Percentiles rank a stretch among this genome's conserved stretches.
Evolutionary conservation across 2,329 filamentous ascomycete genomes (phyloP).

Genomic region (Cladophialophora psammophila): DNA sequence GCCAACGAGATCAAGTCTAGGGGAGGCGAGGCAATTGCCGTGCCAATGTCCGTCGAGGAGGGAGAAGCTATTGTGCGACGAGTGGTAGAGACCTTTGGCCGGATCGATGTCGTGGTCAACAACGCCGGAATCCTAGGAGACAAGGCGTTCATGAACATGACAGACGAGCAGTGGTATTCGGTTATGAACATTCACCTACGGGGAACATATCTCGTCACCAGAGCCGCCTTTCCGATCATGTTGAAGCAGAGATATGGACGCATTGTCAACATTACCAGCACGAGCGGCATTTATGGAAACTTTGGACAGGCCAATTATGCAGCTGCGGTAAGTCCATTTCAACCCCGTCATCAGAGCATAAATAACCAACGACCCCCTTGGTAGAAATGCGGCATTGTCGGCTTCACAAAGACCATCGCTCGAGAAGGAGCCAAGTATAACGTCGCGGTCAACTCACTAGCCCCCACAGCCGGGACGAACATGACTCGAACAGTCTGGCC

Average conservation of each 20-base stretch:
- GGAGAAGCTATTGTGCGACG: conserved; percentile 88
- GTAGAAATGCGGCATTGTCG: conserved; percentile 88
- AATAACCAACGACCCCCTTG: conserved; percentile 20
- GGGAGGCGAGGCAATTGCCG: conserved; percentile 86
- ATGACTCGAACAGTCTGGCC: conserved; percentile 96
- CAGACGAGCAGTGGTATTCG: conserved; percentile 88
- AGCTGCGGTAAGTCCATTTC: conserved; percentile 70
- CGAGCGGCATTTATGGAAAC: conserved; percentile 97
- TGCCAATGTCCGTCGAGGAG: conserved; percentile 91
- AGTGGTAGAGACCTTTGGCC: conserved; percentile 89
- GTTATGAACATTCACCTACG: conserved; percentile 91
- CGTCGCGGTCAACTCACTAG: conserved; percentile 97
- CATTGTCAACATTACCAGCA: conserved; percentile 94
- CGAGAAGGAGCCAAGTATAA: conserved; percentile 96
- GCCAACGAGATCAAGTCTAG: conserved; percentile 89
- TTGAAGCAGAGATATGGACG: conserved; percentile 98
- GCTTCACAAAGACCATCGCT: conserved; percentile 89
- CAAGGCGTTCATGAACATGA: conserved; percentile 98
- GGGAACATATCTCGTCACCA: conserved; percentile 94
- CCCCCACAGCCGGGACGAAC: conserved; percentile 92
- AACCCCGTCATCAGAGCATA: neutral
- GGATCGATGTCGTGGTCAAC: conserved; percentile 94
- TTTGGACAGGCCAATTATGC: conserved; percentile 98
- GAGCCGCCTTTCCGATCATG: conserved; percentile 97
- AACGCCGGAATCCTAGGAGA: conserved; percentile 97